Conservation (phyloP, 495 filamentous ascomycete species). For the Talaromyces ruber region DNA sequence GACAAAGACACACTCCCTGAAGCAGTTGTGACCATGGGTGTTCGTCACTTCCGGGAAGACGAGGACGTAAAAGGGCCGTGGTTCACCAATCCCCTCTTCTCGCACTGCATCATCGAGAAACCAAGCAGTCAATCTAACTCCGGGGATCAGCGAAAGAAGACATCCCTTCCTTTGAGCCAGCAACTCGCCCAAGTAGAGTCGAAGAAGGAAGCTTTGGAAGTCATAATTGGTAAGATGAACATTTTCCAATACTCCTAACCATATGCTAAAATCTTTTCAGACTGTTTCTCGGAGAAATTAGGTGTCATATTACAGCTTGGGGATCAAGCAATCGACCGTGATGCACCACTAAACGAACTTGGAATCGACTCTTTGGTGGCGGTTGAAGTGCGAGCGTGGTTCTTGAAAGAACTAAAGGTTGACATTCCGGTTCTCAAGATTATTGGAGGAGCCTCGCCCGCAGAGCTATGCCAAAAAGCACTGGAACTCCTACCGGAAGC, state of each 20-base stretch:
- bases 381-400: conserved; percentile 26
- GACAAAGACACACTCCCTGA: conserved; percentile 15
- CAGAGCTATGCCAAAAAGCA: neutral
- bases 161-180: no score
- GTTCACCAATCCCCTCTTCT: conserved; percentile 20
- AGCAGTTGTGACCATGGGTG: conserved; percentile 21
- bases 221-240: no score
- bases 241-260: no score
- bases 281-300: no score
- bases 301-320: no score
- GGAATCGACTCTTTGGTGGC: conserved; percentile 29
- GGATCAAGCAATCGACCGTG: no score
- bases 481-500: neutral
- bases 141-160: no score
- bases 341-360: conserved; percentile 15
- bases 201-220: no score
- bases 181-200: no score
- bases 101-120: no score
- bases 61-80: neutral
- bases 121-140: no score
- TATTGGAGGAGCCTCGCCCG: conserved; percentile 23
- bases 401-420: conserved; percentile 25
- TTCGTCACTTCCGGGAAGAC: neutral
- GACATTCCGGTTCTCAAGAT: conserved; percentile 47
- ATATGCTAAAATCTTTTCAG: no score